These are phyloP conservation scores for Corynespora cassiicola DNA, from an alignment of 2,329 filamentous ascomycete species.

Conservation along the genomic window DNA sequence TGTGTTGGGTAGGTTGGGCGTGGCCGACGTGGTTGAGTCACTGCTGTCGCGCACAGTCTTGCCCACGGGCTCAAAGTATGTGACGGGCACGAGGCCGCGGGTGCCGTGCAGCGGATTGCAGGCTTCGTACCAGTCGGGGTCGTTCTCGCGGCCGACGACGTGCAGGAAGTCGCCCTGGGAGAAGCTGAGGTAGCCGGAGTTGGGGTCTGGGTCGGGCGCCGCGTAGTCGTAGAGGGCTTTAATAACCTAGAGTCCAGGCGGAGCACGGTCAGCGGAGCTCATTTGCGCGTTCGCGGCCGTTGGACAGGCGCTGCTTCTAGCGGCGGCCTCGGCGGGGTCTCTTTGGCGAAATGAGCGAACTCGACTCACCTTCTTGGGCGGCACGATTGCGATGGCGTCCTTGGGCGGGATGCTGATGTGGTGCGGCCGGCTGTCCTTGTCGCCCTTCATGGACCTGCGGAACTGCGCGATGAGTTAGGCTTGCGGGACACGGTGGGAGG, in stretches of 20 bases:
- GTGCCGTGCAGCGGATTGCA: conserved; percentile 93
- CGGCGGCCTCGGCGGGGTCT: no score
- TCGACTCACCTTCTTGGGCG: conserved; percentile 83
- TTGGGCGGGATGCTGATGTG: conserved; percentile 83
- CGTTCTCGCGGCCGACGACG: conserved; percentile 94
- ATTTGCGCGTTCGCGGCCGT: conserved; percentile 14
- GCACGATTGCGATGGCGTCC: conserved; percentile 84
- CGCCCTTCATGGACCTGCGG: conserved; percentile 87
- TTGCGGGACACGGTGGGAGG: conserved; percentile 3
- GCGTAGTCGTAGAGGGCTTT: conserved; percentile 94
- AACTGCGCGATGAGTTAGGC: no score
- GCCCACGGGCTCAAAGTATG: conserved; percentile 90
- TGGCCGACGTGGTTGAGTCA: conserved; percentile 50
- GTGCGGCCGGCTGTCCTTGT: conserved; percentile 76
- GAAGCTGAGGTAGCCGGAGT: conserved; percentile 75
- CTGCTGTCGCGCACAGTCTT: conserved; percentile 91
- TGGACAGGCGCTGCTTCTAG: conserved; percentile 9
- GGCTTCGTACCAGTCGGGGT: conserved; percentile 96
- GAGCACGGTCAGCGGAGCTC: conserved; percentile 20
- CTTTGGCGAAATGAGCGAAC: no score
- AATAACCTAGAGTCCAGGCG: conserved; percentile 75
- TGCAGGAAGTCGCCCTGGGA: conserved; percentile 97
- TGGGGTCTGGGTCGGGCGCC: conserved; percentile 70
- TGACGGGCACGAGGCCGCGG: conserved; percentile 89
- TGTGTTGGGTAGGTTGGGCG: conserved; percentile 56